Base-by-base conservation (phyloP, 192 early-diverging fungal species). In the Coemansia sp. region DNA sequence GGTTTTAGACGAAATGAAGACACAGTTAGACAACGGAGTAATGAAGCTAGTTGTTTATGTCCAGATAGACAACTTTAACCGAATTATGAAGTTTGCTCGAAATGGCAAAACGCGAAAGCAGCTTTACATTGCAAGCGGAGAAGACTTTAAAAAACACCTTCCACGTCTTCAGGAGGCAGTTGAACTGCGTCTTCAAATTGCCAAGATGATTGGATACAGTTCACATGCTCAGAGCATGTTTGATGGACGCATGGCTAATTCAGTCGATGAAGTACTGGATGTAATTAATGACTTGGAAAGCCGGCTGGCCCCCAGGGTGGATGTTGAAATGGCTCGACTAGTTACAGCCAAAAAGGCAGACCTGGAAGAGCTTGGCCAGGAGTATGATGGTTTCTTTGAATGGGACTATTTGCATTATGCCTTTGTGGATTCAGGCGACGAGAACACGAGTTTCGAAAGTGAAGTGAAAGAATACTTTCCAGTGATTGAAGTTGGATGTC, bases 171-270 rank as follows among this genome's bases (percentile, higher is more conserved):
- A 86, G 54, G 79, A 87, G 22, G 85, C 85, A 17, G 64, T 83
- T 45, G 51, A 65, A 50, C 59, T 82, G 16, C 80, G 84, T 16
- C 66, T 73, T 11, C 57, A 85, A 41, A 68, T 67, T 17, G 74
- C 84, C 11, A 59, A 74, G 47, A 56, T 92, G 38, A 59, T 91
- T 2, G 92, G 90, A 3, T 92, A 87, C 67, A 56, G 67, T 23
- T 82, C 70, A 26, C 87, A 93, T 64, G 88, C 87, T 5, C 76
- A 73, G 10, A 89, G 82, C 63, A 74, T 83, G 4, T 79, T 91
- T 38, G 88, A 91, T 45, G 81, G 83, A 11, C 87, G 85, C 26
- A 89, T 91, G 88, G 90, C 90, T 22, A 89, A 90, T 59, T 79
- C 69, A 8, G 82, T 85, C 3, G 77, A 85, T 27, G 71, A 57